Evolutionary conservation across 225 moss, liverwort and hornwort genomes (phyloP).

Genomic region (Bryoerythrophyllum caledonicum): DNA sequence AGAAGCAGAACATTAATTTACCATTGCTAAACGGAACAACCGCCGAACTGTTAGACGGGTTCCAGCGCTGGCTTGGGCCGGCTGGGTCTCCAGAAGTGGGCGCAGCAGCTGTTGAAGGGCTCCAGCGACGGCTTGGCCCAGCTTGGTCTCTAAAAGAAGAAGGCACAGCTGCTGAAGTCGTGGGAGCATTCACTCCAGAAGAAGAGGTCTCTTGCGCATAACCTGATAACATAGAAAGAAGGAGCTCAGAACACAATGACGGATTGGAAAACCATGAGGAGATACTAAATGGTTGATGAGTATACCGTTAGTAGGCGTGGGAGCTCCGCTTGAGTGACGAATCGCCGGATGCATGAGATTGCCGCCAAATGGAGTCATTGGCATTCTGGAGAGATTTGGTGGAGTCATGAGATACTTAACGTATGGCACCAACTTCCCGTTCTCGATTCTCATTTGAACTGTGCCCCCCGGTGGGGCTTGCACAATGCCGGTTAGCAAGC

Average conservation of each 20-base stretch:
- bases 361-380: slow-evolving; percentile 12
- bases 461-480: slow-evolving; percentile 12
- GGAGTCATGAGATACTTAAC: not conserved
- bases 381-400: slow-evolving; percentile 13
- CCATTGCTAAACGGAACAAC: slow-evolving; percentile 37
- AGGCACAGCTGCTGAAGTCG: not conserved
- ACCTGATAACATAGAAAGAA: slow-evolving; percentile 1
- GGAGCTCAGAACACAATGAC: slow-evolving; percentile 11
- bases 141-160: slow-evolving; percentile 1
- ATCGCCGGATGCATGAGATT: slow-evolving; percentile 9
- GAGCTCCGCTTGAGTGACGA: slow-evolving; percentile 12
- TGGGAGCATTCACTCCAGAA: slow-evolving; percentile 16
- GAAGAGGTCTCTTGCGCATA: not conserved
- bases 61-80: slow-evolving; percentile 9
- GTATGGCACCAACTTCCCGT: slow-evolving; percentile 5
- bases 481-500: slow-evolving; percentile 1
- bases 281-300: not conserved
- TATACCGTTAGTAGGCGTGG: slow-evolving; percentile 17
- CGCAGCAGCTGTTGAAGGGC: not conserved
- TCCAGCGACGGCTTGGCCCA: slow-evolving; percentile 2
- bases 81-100: slow-evolving; percentile 4
- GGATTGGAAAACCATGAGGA: not conserved
- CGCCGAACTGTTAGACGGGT: slow-evolving; percentile 15
- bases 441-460: slow-evolving; percentile 12
- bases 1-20: slow-evolving; percentile 7